Evolutionary conservation across 2,329 filamentous ascomycete species (phyloP).

Genomic region (Coniella lustricola): DNA sequence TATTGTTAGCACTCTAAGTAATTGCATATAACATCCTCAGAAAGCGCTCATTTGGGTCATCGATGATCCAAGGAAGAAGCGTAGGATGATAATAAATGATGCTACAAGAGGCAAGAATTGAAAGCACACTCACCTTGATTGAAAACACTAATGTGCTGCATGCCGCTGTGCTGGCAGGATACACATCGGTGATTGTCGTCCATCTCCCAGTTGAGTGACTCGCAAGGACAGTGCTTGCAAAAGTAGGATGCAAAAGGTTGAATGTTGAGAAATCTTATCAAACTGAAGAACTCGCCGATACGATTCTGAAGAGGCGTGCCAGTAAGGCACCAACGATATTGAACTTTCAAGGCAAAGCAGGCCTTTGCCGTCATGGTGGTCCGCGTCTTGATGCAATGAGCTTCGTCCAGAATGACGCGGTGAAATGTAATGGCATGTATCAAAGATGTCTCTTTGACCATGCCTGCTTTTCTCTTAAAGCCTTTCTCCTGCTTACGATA

Average conservation of each 20-base stretch:
- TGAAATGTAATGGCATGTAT: conserved; percentile 87
- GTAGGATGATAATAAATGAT: too few species aligned
- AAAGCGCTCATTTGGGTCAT: too few species aligned
- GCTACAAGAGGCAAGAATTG: neutral
- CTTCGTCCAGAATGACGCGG: conserved; percentile 84
- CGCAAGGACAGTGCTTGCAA: conserved; percentile 80
- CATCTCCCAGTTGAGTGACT: conserved; percentile 76
- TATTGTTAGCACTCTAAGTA: conserved; percentile 62
- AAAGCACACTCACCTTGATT: conserved; percentile 18
- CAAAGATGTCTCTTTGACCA: conserved; percentile 71
- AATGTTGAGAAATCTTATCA: conserved; percentile 85
- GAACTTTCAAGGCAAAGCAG: conserved; percentile 82
- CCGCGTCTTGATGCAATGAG: conserved; percentile 79
- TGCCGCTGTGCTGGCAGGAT: conserved; percentile 50
- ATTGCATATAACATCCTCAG: too few species aligned
- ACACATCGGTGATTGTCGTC: conserved; percentile 64
- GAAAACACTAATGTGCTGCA: conserved; percentile 54
- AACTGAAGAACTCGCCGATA: conserved; percentile 93
- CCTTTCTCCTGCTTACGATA: conserved; percentile 90
- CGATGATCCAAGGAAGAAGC: too few species aligned
- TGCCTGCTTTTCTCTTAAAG: conserved; percentile 70
- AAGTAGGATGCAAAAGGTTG: conserved; percentile 88
- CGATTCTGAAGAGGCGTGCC: conserved; percentile 95
- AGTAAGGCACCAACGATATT: conserved; percentile 91
- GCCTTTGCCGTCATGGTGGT: conserved; percentile 90